Percentiles rank a stretch among this genome's conserved stretches.
These are phyloP conservation scores for Penicillium cosmopolitanum DNA, from an alignment of 495 filamentous ascomycete species.

Conservation along the genomic window DNA sequence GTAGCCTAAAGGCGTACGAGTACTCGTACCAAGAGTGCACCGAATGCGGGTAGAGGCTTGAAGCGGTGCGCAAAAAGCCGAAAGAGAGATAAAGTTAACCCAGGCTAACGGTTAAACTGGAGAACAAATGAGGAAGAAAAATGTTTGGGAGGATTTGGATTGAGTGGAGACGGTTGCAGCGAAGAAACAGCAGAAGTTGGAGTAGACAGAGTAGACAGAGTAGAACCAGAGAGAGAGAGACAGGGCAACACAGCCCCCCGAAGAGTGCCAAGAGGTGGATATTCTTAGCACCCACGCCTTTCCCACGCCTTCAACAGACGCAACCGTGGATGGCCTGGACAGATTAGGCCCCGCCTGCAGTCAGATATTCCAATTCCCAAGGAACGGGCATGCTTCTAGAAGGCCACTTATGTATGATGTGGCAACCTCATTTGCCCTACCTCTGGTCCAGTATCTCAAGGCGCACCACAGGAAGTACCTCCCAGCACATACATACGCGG, in stretches of 20 bases:
- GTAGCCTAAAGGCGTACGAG: constrained; percentile 1
- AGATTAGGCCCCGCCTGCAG: too few species aligned
- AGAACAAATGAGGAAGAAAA: neutral
- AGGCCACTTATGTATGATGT: neutral
- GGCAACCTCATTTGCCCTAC: too few species aligned
- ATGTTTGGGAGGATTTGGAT: neutral
- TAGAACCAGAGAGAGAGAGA: neutral
- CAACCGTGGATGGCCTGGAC: neutral
- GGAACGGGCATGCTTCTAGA: constrained; percentile 1
- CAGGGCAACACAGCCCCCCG: neutral
- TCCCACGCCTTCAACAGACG: too few species aligned
- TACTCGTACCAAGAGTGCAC: neutral
- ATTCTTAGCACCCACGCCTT: constrained; percentile 3
- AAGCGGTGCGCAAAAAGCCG: neutral
- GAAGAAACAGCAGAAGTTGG: neutral
- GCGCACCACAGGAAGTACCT: too few species aligned
- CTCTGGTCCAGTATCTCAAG: too few species aligned
- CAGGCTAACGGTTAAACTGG: neutral
- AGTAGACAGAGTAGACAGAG: neutral
- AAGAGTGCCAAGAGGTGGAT: neutral
- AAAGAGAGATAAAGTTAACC: neutral
- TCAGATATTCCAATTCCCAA: too few species aligned
- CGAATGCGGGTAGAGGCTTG: constrained; percentile 26
- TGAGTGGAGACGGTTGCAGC: constrained; percentile 3
- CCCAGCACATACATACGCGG: too few species aligned